These are phyloP conservation scores for Bacidia rubella DNA, from an alignment of 495 filamentous ascomycete genomes.

Conservation along the genomic window DNA sequence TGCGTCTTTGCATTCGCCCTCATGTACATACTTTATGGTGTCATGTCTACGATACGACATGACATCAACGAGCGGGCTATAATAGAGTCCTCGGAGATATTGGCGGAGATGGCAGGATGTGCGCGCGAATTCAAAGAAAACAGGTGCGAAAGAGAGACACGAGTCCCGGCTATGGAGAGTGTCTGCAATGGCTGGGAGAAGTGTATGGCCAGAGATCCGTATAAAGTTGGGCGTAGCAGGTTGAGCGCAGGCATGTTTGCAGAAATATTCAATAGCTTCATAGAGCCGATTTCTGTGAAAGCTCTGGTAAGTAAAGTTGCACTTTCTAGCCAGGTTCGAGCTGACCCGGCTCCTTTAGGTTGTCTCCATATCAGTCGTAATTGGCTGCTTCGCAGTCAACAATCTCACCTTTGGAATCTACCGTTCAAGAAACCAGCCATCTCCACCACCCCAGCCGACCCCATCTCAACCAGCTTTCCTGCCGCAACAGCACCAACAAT, in stretches of 20 bases:
- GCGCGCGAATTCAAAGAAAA: constrained; percentile 58
- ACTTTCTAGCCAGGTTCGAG: not conserved
- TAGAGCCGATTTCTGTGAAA: constrained; percentile 61
- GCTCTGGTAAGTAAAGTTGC: constrained; percentile 41
- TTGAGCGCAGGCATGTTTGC: constrained; percentile 68
- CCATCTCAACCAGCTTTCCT: constrained; percentile 11
- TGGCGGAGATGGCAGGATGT: constrained; percentile 61
- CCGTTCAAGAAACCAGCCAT: constrained; percentile 21
- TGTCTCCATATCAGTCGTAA: constrained; percentile 6
- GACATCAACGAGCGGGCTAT: constrained; percentile 64
- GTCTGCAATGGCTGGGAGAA: constrained; percentile 66
- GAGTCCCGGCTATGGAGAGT: constrained; percentile 58
- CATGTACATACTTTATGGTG: constrained; percentile 56
- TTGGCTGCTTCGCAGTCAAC: constrained; percentile 40
- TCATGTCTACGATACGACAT: constrained; percentile 54
- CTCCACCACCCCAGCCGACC: constrained; percentile 11
- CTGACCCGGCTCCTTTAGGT: constrained; percentile 3
- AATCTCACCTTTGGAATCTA: constrained; percentile 42
- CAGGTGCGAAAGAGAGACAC: constrained; percentile 44
- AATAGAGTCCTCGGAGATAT: constrained; percentile 45
- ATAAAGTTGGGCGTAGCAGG: constrained; percentile 48
- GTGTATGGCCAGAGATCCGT: constrained; percentile 71
- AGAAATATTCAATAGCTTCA: constrained; percentile 61
- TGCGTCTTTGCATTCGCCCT: constrained; percentile 50
- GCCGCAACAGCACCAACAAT: constrained; percentile 6